Evolutionary conservation across 2,329 filamentous ascomycete genomes (phyloP).

Genomic region (Geosmithia morbida): DNA sequence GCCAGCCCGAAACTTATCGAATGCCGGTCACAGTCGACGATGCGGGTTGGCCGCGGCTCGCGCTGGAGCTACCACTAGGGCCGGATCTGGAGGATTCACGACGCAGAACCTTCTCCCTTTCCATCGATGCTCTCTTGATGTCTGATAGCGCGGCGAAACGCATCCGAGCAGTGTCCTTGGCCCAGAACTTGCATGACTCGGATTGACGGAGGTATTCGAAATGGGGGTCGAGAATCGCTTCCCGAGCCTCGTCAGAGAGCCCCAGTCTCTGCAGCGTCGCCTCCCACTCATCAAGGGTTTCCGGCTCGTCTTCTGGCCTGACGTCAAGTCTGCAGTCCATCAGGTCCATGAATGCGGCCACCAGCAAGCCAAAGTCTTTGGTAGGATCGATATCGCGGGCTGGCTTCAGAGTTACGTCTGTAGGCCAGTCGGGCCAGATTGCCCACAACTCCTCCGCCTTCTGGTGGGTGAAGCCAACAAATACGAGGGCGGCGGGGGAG

Average conservation of each 20-base stretch:
- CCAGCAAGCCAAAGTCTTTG: background rate
- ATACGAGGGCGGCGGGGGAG: constrained; percentile 5
- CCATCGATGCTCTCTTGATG: constrained; percentile 3
- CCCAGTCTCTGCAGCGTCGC: background rate
- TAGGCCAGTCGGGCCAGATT: constrained; percentile 5
- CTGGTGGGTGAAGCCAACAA: constrained; percentile 4
- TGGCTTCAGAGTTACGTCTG: background rate
- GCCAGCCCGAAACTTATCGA: background rate
- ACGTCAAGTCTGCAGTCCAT: background rate
- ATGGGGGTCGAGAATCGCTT: constrained; percentile 7
- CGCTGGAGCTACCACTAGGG: background rate
- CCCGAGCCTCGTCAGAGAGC: constrained; percentile 2
- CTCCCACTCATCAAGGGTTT: background rate
- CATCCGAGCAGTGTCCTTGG: constrained; percentile 5
- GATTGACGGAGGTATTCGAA: constrained; percentile 6
- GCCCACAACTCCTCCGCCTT: constrained; percentile 6
- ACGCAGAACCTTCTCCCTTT: constrained; percentile 1
- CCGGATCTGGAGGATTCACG: background rate
- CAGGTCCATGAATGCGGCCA: background rate
- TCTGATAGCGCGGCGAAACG: constrained; percentile 6
- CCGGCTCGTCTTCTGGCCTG: background rate
- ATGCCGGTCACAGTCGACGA: background rate
- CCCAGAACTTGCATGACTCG: constrained; percentile 6
- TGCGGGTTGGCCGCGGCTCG: background rate
- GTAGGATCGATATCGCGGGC: background rate